Conservation (phyloP, 148 eudicot species). For the Simmondsia chinensis region DNA sequence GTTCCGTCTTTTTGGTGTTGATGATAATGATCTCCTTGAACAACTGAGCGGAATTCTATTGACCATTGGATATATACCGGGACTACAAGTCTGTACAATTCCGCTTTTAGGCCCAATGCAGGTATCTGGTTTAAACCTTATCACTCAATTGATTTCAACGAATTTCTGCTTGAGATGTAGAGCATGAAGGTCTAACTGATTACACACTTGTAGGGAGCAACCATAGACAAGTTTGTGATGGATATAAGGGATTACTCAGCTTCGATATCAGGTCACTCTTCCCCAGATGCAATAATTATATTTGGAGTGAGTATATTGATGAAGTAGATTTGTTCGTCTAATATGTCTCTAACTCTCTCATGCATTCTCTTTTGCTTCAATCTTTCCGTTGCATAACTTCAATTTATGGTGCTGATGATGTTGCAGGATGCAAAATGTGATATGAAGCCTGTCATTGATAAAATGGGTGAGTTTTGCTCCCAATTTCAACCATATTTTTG, state of each 20-base stretch:
- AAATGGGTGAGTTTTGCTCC: slow-evolving; percentile 58
- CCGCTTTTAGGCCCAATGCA: slow-evolving; percentile 19
- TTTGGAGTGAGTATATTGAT: slow-evolving; percentile 59
- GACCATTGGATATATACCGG: slow-evolving; percentile 80
- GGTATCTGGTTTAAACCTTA: slow-evolving; percentile 8
- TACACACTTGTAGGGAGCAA: slow-evolving; percentile 12
- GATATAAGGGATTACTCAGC: slow-evolving; percentile 47
- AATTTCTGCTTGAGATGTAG: neutral
- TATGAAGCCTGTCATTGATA: slow-evolving; percentile 54
- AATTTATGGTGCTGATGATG: slow-evolving; percentile 12
- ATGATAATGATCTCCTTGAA: slow-evolving; percentile 19
- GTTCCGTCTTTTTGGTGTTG: slow-evolving; percentile 10
- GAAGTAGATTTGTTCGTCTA: slow-evolving; percentile 1
- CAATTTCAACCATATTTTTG: neutral
- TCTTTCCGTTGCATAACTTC: slow-evolving; percentile 3
- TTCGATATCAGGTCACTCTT: slow-evolving; percentile 39
- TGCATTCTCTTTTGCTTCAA: neutral
- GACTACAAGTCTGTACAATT: slow-evolving; percentile 46
- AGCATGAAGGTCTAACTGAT: neutral
- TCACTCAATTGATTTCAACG: neutral
- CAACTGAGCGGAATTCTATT: slow-evolving; percentile 34
- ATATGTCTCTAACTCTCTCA: neutral
- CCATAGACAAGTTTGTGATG: slow-evolving; percentile 53
- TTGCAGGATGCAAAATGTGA: slow-evolving; percentile 40
- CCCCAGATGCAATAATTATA: slow-evolving; percentile 73